phyloP scores from a whole-genome alignment of 2,329 filamentous ascomycete genomes.

The Ophiostoma perfectum region DNA sequence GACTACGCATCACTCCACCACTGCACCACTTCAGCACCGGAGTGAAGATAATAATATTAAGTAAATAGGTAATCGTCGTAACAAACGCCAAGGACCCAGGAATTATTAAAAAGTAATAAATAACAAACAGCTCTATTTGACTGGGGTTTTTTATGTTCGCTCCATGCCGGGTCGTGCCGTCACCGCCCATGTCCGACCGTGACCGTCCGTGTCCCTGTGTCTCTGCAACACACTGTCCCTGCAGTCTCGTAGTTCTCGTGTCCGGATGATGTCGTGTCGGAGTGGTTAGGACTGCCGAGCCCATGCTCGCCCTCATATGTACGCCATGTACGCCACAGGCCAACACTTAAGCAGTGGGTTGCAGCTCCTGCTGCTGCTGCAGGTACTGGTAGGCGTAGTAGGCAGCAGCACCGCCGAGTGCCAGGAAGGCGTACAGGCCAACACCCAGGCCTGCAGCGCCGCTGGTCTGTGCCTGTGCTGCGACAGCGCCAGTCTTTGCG shows the following conservation, averaged over 20 bases:
- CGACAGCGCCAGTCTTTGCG: conserved; percentile 44
- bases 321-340: not conserved
- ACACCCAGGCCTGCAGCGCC: conserved; percentile 60
- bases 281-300: no score
- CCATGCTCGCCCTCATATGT: no score
- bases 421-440: conserved; percentile 73
- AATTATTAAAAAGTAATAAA: conserved; percentile 9
- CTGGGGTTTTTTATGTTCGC: not conserved
- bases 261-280: not conserved
- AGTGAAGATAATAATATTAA: not conserved
- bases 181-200: conserved; percentile 1
- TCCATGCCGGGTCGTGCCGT: conserved; percentile 3
- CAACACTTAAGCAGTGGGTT: conserved; percentile 15
- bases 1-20: not conserved
- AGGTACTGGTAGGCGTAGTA: conserved; percentile 85
- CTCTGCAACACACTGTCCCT: not conserved
- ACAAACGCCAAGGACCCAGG: conserved; percentile 9
- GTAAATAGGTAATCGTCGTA: conserved; percentile 4
- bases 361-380: conserved; percentile 46
- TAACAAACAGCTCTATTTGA: conserved; percentile 10
- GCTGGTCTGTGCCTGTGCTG: conserved; percentile 45
- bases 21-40: not conserved
- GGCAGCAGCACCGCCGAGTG: conserved; percentile 69
- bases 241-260: not conserved
- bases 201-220: not conserved